A percentile compares a stretch with the other conserved stretches of the same genome.
Conservation (phyloP, 306 rosid genomes). For the Sesbania bispinosa region DNA sequence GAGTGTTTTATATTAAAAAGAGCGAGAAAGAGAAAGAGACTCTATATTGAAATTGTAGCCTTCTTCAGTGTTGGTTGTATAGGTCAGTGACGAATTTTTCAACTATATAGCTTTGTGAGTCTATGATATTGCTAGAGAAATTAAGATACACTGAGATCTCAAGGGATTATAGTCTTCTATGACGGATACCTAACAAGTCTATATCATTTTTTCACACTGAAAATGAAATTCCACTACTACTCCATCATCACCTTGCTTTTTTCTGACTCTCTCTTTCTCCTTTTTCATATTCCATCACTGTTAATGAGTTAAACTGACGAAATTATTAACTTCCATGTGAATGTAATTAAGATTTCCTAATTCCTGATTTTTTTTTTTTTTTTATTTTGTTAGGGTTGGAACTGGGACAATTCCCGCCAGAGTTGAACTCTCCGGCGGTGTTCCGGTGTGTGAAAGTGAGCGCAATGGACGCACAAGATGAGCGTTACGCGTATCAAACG, state of each 20-base stretch:
- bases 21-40: no score
- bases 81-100: slow-evolving; percentile 5
- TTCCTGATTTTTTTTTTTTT: background rate
- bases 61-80: no score
- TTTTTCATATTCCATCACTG: slow-evolving; percentile 27
- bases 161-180: slow-evolving; percentile 12
- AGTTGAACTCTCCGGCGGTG: slow-evolving; percentile 76
- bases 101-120: background rate
- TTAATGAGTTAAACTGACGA: slow-evolving; percentile 55
- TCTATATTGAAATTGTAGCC: no score
- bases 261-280: slow-evolving; percentile 4
- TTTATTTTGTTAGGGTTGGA: slow-evolving; percentile 75
- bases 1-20: no score
- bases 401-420: slow-evolving; percentile 74
- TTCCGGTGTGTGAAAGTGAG: slow-evolving; percentile 90
- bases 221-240: slow-evolving; percentile 37
- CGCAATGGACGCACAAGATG: slow-evolving; percentile 77
- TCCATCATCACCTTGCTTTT: slow-evolving; percentile 30
- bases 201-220: slow-evolving; percentile 30
- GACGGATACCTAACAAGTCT: slow-evolving; percentile 35
- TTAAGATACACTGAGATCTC: slow-evolving; percentile 7
- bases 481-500: slow-evolving; percentile 91
- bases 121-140: slow-evolving; percentile 19
- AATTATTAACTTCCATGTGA: slow-evolving; percentile 19
- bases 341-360: no score